Evolutionary conservation across 2,329 filamentous ascomycete genomes (phyloP).

Genomic region (Phialophora verrucosa): DNA sequence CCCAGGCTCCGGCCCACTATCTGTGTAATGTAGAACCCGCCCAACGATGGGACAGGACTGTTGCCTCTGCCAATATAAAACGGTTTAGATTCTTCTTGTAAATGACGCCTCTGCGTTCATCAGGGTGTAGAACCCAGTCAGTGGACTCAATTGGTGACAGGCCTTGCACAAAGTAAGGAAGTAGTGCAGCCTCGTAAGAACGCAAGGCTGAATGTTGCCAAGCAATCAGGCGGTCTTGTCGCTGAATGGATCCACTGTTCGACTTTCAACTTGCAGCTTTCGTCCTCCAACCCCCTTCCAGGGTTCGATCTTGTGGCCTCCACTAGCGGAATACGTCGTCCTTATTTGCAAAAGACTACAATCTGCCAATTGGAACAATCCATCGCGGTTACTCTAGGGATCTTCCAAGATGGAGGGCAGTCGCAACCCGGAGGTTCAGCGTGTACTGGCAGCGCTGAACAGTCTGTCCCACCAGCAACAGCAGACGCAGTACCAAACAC

Average conservation of each 20-base stretch:
- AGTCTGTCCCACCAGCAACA: conserved; percentile 22
- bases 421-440: conserved; percentile 37
- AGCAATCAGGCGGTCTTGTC: not conserved
- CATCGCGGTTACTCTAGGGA: not conserved
- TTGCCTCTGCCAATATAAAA: too few species aligned
- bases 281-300: not conserved
- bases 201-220: not conserved
- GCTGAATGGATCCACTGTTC: not conserved
- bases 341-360: not conserved
- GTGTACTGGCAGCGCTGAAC: conserved; percentile 35
- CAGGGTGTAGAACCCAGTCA: too few species aligned
- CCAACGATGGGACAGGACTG: too few species aligned
- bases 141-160: too few species aligned
- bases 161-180: too few species aligned
- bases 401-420: conserved; percentile 26
- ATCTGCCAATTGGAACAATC: not conserved
- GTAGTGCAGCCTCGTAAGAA: not conserved
- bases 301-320: not conserved
- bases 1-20: not conserved
- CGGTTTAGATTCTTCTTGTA: too few species aligned
- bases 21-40: too few species aligned
- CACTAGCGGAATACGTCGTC: not conserved
- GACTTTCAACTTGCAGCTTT: not conserved
- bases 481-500: not conserved
- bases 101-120: too few species aligned